Evolutionary conservation across 345 rosid species (phyloP), one percentile per base, ranked within the genome.

Genomic region (Citropsis articulata): DNA sequence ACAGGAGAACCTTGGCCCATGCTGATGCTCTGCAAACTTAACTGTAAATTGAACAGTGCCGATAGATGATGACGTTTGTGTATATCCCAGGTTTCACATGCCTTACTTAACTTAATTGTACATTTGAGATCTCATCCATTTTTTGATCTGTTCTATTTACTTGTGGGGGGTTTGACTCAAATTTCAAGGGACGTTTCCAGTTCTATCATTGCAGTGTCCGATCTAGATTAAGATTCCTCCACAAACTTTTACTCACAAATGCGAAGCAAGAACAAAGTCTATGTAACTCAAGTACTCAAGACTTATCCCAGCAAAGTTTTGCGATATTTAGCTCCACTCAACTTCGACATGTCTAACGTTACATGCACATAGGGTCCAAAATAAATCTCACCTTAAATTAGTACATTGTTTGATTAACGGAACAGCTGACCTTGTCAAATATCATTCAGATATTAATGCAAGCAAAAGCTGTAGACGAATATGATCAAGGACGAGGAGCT

Each of bases 401-500:
- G n/a, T n/a, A 50, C 9, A 19, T 12, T 63, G 25, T 57, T 7
- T 62, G 45, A 62, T 9, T 9, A 22, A 27, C 28, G 3, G 21
- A 57, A 4, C 3, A 25, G 16, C 7, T 27, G n/a, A 69, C 21
- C n/a, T 14, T 13, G 7, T 48, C 38, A 27, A 48, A 21, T 33
- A 18, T 38, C 57, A 59, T 33, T 55, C 50, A 30, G 48, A 38
- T n/a, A 22, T 61, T 42, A 63, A 69, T 42, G 24, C 36, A 71
- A 35, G 35, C 76, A 71, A n/a, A 78, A 62, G 18, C 64, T 31
- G 65, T 1, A 2, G 36, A 19, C 1, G n/a, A 13, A 3, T 0
- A 10, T 60, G 59, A 72, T 90, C 88, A 95, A 62, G 93, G 88
- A 12, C 98, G 94, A 35, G 98, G 98, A 64, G 96, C 93, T 13